Conservation (phyloP, 164 flowering plant species). For the Sextonia rubra region DNA sequence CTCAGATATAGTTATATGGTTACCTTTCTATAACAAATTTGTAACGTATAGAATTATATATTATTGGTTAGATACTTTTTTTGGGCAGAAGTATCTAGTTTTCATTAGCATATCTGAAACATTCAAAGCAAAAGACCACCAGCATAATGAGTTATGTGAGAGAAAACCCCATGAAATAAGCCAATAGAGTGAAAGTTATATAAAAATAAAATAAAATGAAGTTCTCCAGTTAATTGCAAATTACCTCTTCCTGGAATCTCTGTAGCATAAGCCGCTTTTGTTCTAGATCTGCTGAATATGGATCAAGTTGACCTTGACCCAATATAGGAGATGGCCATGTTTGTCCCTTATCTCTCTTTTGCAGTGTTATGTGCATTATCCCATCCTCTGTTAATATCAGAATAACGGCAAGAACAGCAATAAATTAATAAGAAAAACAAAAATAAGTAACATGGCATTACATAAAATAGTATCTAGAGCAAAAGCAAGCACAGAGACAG, state of each 20-base stretch:
- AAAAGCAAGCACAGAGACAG: no score
- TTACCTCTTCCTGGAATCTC: constrained; percentile 93
- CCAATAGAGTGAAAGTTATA: not conserved
- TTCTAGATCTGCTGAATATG: constrained; percentile 67
- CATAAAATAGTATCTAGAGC: no score
- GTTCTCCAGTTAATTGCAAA: no score
- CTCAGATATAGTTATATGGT: no score
- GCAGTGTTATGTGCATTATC: constrained; percentile 73
- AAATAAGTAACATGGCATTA: no score
- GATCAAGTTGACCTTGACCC: constrained; percentile 84
- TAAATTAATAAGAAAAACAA: no score
- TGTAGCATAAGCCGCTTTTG: constrained; percentile 95
- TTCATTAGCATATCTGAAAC: not conserved
- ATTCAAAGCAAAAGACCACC: not conserved
- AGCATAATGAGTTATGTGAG: not conserved
- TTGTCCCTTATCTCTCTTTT: constrained; percentile 92
- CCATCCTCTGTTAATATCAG: constrained; percentile 56
- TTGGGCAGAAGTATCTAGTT: not conserved
- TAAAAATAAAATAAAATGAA: not conserved
- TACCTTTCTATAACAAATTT: no score
- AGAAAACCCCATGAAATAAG: not conserved
- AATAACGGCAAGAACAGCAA: not conserved
- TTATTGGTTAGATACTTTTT: no score
- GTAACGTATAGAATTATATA: no score
- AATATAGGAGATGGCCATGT: constrained; percentile 88